Evolutionary conservation across 257 asterid genomes (phyloP).

Genomic region (Thymus mandschuricus): DNA sequence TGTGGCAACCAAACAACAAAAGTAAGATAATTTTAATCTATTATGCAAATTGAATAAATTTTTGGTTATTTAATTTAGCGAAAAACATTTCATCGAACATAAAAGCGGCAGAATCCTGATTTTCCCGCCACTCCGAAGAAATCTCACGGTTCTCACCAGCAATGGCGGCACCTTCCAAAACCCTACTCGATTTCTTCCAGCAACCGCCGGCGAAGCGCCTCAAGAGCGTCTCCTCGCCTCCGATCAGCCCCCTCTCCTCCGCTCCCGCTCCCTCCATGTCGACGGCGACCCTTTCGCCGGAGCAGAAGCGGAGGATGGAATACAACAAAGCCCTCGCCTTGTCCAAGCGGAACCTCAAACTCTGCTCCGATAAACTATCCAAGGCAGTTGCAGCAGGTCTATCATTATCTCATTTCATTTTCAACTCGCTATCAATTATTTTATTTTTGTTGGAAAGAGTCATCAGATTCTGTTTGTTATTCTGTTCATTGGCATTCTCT

Average conservation of each 20-base stretch:
- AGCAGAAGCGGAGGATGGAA: slow-evolving; percentile 70
- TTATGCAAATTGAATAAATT: too few species aligned
- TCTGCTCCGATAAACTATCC: slow-evolving; percentile 64
- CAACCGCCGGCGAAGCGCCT: slow-evolving; percentile 83
- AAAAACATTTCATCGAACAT: too few species aligned
- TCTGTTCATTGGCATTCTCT: too few species aligned
- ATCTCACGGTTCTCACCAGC: slow-evolving; percentile 22
- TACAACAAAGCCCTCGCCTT: slow-evolving; percentile 73
- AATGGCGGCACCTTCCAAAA: slow-evolving; percentile 65
- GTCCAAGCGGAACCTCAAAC: slow-evolving; percentile 69
- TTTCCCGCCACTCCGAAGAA: not conserved
- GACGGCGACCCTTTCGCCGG: slow-evolving; percentile 43
- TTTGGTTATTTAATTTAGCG: too few species aligned
- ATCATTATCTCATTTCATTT: slow-evolving; percentile 4
- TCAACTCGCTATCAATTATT: not conserved
- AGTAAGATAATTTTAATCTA: too few species aligned
- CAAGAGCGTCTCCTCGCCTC: slow-evolving; percentile 49
- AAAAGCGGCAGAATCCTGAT: too few species aligned
- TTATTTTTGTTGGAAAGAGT: not conserved
- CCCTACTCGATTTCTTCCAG: slow-evolving; percentile 72
- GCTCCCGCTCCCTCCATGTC: slow-evolving; percentile 35
- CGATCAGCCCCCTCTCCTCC: slow-evolving; percentile 40
- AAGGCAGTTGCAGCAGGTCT: slow-evolving; percentile 49
- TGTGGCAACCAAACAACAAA: too few species aligned
- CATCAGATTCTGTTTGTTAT: not conserved